Percentiles rank a stretch among this genome's conserved stretches.
Evolutionary conservation across 352 stramenopile genomes (phyloP).

Genomic region (Pythium aristosporum): DNA sequence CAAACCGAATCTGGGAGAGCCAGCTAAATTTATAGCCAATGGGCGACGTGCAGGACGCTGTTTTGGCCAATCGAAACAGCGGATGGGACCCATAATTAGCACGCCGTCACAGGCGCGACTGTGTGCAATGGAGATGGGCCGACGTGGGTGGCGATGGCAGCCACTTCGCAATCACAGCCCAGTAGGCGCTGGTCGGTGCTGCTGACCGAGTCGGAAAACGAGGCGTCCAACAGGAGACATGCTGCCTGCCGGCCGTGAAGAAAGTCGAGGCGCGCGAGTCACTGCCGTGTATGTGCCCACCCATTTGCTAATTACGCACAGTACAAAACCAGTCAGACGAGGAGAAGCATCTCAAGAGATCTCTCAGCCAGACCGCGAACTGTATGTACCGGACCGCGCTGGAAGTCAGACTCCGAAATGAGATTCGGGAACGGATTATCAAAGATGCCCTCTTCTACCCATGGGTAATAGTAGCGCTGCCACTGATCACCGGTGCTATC

Average conservation of each 20-base stretch:
- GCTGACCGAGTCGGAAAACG: background rate
- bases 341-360: too few relatives aligned
- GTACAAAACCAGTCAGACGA: too few relatives aligned
- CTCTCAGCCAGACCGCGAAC: too few relatives aligned
- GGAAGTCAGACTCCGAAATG: conserved; percentile 55
- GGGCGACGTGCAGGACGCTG: background rate
- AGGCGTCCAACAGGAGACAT: conserved; percentile 3
- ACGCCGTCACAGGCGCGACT: too few relatives aligned
- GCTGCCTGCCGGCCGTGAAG: conserved; percentile 21
- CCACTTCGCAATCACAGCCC: background rate
- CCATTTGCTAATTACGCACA: conserved; percentile 13
- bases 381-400: conserved; percentile 1
- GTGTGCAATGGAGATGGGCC: too few relatives aligned
- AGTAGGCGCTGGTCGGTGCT: background rate
- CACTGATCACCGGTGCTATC: conserved; percentile 52
- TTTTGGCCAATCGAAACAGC: background rate
- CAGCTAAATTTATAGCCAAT: conserved; percentile 26
- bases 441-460: conserved; percentile 45
- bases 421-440: conserved; percentile 37
- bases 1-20: conserved; percentile 27
- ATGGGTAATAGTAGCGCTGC: conserved; percentile 64
- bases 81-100: background rate
- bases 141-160: background rate
- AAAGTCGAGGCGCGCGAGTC: conserved; percentile 37
- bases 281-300: conserved; percentile 33